A percentile compares a stretch with the other conserved stretches of the same genome.
Conservation (phyloP, 2,329 filamentous ascomycete species). For the Beauveria australis region DNA sequence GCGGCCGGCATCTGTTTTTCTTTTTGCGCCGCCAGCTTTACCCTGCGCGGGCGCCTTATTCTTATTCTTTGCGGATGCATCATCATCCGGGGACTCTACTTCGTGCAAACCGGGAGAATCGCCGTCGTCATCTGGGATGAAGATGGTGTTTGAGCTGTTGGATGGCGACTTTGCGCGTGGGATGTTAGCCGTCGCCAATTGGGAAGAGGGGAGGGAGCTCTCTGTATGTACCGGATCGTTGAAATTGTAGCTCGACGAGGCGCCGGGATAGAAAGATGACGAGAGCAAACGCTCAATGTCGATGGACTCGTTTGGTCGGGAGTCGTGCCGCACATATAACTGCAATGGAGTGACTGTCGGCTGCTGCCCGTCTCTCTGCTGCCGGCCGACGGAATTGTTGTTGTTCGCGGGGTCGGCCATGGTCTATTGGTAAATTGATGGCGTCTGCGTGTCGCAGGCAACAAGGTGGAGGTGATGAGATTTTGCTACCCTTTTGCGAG, state of each 20-base stretch:
- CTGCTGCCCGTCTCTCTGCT: neutral
- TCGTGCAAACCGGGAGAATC: neutral
- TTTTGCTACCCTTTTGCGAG: neutral
- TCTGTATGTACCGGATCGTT: neutral
- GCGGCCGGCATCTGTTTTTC: neutral
- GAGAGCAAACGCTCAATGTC: constrained; percentile 7
- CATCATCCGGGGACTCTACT: neutral
- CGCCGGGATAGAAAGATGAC: constrained; percentile 4
- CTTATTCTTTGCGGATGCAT: neutral
- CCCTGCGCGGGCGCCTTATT: neutral
- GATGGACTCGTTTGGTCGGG: neutral
- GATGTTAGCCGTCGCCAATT: neutral
- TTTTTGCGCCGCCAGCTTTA: neutral
- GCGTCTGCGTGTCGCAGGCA: neutral
- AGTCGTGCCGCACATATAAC: neutral
- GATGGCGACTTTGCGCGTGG: neutral
- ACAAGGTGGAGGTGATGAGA: neutral
- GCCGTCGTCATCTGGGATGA: neutral
- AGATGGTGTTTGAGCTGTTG: neutral
- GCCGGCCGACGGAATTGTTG: neutral
- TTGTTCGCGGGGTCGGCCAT: neutral
- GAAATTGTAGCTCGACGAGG: neutral
- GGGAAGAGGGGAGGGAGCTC: neutral
- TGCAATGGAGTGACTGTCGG: neutral
- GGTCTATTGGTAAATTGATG: neutral